Percentiles rank a stretch among this genome's conserved stretches.
Conservation (phyloP, 2,329 filamentous ascomycete genomes). For the Zasmidium angulare region DNA sequence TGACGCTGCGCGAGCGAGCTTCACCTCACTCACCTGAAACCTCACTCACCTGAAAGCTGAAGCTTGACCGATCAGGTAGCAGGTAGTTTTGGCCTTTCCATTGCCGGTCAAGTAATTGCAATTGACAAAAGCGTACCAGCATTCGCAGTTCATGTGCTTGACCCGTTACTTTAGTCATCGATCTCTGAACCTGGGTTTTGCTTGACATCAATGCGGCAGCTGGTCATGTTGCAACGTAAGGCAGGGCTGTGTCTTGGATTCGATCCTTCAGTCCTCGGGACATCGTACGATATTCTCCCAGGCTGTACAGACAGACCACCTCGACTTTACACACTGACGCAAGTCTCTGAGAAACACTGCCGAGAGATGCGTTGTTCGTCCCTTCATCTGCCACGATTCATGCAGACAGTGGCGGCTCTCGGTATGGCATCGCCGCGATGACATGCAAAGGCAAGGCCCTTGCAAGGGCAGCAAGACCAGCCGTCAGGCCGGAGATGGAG, state of each 20-base stretch:
- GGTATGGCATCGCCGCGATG: constrained; percentile 3
- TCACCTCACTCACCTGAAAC: no score
- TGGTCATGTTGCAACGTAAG: not conserved
- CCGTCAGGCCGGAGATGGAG: not conserved
- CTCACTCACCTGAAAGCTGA: not conserved
- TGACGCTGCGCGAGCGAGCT: no score
- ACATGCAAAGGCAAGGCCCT: not conserved
- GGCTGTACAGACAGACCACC: not conserved
- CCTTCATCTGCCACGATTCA: not conserved
- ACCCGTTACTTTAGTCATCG: not conserved
- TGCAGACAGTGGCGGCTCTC: not conserved
- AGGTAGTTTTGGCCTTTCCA: not conserved
- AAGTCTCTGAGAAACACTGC: not conserved
- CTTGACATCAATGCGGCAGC: not conserved
- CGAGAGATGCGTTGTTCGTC: not conserved
- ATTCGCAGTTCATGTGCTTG: not conserved
- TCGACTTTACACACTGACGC: not conserved
- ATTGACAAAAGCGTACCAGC: not conserved
- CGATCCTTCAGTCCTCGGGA: not conserved
- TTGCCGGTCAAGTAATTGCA: not conserved
- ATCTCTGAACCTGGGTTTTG: not conserved
- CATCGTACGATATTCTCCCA: no score
- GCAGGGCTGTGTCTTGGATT: not conserved
- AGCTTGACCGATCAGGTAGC: not conserved
- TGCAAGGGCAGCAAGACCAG: not conserved